phyloP scores from a whole-genome alignment of 441 rosid genomes.

The Theobroma grandiflorum region DNA sequence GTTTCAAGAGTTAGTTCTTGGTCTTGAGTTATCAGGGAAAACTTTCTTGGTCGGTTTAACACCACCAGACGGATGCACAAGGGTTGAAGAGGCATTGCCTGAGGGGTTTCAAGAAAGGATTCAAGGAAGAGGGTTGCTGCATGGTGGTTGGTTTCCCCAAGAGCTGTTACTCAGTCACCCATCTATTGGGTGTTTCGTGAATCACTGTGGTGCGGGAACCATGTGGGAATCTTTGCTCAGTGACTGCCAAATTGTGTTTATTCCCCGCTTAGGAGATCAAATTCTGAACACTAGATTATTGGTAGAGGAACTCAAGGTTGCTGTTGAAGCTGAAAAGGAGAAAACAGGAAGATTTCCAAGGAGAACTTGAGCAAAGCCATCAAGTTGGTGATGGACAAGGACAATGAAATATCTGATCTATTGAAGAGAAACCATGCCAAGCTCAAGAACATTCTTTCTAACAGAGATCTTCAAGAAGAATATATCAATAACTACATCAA shows the following conservation, averaged over 20 bases:
- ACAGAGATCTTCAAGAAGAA: too few relatives aligned
- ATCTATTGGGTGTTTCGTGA: constrained; percentile 69
- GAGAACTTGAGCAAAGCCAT: constrained; percentile 49
- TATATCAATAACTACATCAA: too few relatives aligned
- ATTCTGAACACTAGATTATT: constrained; percentile 61
- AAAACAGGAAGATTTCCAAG: constrained; percentile 52
- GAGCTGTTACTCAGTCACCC: constrained; percentile 48
- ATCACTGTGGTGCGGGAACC: constrained; percentile 70
- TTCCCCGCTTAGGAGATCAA: constrained; percentile 65
- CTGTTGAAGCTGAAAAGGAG: constrained; percentile 56
- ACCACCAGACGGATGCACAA: constrained; percentile 48
- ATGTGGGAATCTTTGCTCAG: constrained; percentile 78
- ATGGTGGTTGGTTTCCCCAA: constrained; percentile 65
- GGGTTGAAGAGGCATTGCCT: constrained; percentile 64
- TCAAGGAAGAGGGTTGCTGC: constrained; percentile 53
- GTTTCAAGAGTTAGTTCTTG: constrained; percentile 63
- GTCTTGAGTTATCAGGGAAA: constrained; percentile 49
- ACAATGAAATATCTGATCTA: constrained; percentile 25
- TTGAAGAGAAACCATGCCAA: too few relatives aligned
- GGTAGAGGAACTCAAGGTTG: constrained; percentile 56
- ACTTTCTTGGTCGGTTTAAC: constrained; percentile 56
- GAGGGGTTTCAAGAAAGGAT: constrained; percentile 64
- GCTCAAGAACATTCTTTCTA: too few relatives aligned
- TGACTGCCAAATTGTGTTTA: constrained; percentile 59
- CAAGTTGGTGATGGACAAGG: constrained; percentile 52